Base-by-base conservation (phyloP, 2,329 filamentous ascomycete species). In the Trichoderma sp. region DNA sequence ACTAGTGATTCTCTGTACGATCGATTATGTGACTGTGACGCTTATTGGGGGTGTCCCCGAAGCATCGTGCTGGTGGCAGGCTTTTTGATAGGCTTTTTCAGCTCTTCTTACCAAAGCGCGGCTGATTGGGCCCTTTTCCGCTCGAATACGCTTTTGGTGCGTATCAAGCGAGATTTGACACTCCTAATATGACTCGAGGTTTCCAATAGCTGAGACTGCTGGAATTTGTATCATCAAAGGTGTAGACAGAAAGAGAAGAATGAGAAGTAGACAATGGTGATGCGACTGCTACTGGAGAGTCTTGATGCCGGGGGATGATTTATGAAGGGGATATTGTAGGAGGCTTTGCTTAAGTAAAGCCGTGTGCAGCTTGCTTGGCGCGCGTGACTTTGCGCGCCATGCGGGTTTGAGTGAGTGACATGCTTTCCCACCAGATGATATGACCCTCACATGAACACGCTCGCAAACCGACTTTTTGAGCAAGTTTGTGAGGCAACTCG, bases 341-440 rank as follows among this genome's bases (percentile, higher is more conserved):
- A 10, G 5, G 43, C 24, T 1, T 7, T 60, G 60, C 60, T 55
- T 47, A 63, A 63, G 50, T 63, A 63, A 55, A 63, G 41, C 41
- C 28, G 34, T 14, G 12, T 5, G 34, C 34, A n/a, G 60, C 41
- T 47, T 45, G 60, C 41, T 47, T 45, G 41, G 60, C 43, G 56
- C 58, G 58, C 60, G 60, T 63, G 60, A 63, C 60, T 55, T 45
- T 24, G 60, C 61, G 50, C 50, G 45, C 45, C 50, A 43, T 54
- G 24, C 30, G 26, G 43, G 24, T 24, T 24, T 21, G 21, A 24
- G 7, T 10, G 30, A 48, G 43, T 2, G 14, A 39, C 52, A 48
- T 56, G 43, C 30, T 48, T 45, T 52, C 28, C 45, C 14, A n/a
- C 28, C 10, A 44, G 24, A 45, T n/a, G n/a, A 59, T 21, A 39